Evolutionary conservation across 1,139 yeast genomes (phyloP).

Genomic region (Saccharomycopsis hybrid): DNA sequence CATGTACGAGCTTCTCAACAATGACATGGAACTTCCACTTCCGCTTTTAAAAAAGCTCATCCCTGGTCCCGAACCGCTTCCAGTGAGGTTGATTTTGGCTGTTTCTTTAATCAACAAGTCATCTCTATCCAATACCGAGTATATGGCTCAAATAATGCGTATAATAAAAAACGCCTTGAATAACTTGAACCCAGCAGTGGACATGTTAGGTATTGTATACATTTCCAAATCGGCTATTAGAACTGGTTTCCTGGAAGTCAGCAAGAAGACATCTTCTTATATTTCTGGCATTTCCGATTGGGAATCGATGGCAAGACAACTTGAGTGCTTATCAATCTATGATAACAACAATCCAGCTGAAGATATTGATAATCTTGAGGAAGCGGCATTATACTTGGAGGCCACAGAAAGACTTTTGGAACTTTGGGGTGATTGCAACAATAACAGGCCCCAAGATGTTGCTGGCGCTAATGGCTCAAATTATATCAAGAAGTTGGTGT

Average conservation of each 20-base stretch:
- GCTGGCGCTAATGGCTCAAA: neutral
- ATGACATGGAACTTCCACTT: conserved; percentile 37
- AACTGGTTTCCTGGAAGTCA: too few relatives aligned
- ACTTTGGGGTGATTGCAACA: conserved; percentile 20
- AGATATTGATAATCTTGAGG: conserved; percentile 62
- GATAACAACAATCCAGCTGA: too few relatives aligned
- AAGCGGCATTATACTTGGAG: conserved; percentile 66
- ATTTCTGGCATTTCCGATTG: conserved; percentile 31
- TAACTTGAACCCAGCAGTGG: conserved; percentile 33
- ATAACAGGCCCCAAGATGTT: too few relatives aligned
- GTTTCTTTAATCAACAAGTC: conserved; percentile 38
- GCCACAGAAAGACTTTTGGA: conserved; percentile 23
- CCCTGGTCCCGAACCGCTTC: conserved; percentile 37
- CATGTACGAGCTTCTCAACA: conserved; percentile 31
- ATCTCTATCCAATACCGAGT: conserved; percentile 32
- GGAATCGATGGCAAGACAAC: conserved; percentile 29
- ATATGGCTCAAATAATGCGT: conserved; percentile 29
- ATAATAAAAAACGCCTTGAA: conserved; percentile 30
- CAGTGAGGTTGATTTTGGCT: conserved; percentile 43
- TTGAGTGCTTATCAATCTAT: conserved; percentile 5
- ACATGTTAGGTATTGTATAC: conserved; percentile 48
- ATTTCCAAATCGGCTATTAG: too few relatives aligned
- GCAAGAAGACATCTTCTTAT: conserved; percentile 22
- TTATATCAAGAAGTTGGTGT: conserved; percentile 16
- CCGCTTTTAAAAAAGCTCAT: conserved; percentile 33